Evolutionary conservation across 1,139 yeast genomes (phyloP), one percentile per base, ranked within the genome.

Genomic region (Candida mesenterica): DNA sequence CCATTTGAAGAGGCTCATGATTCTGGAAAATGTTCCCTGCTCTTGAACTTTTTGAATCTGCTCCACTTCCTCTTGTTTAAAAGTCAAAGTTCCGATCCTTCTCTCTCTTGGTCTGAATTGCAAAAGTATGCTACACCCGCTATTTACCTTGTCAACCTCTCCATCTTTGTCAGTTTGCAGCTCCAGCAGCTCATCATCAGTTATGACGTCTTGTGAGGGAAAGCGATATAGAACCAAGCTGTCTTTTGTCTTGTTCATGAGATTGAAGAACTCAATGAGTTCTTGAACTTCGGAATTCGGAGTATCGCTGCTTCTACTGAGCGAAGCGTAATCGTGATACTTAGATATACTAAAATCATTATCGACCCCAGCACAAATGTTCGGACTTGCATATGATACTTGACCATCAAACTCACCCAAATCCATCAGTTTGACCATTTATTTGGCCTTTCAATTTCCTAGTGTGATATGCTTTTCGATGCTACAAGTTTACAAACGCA

Each of bases 181-280:
- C n/a, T n/a, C n/a, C n/a, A n/a, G n/a, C 9, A 6, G 22, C 22
- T 19, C 22, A 19, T 9, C 9, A 19, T 19, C 22, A 19, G 22
- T 19, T 19, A 19, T 19, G 6, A 6, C 8, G 9, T 19, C 6
- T 9, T 19, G 22, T 6, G 6, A 6, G 6, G 22, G 9, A 9
- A 9, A 6, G 6, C 9, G 6, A 19, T 19, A 6, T 9, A 19
- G 9, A 6, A 19, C 9, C 9, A 19, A 19, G 6, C 9, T 9
- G 6, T 19, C 39, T 23, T 24, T 30, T 3, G 31, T 18, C 9
- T 34, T 38, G 10, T 22, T 32, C 3, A 43, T 29, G 5, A 20
- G 12, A 23, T 37, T 36, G 30, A 43, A 43, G 24, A 31, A 42
- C 15, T 29, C 33, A 16, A 33, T 29, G 26, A 42, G 32, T 14